Base-by-base conservation (phyloP, 371 early-diverging fungal species). In the Apophysomyces trapeziformis region DNA sequence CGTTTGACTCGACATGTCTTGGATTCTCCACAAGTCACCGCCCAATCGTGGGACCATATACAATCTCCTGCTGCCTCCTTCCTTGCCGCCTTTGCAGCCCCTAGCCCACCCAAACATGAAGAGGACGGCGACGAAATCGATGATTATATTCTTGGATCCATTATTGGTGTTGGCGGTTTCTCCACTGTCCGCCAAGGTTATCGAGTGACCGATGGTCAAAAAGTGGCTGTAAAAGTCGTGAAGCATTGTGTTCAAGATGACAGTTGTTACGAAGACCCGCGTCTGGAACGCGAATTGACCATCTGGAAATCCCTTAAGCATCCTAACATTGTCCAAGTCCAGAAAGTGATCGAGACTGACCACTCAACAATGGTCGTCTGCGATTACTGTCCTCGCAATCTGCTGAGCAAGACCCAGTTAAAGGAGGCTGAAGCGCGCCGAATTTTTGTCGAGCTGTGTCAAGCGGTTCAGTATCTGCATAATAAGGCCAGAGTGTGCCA, bases 381-480 rank as follows among this genome's bases (percentile, higher is more conserved):
- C 38, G 93, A 93, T 65, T 81, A 87, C 26, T 89, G 88, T 38
- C 54, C 78, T 1, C 91, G 93, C 18, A 69, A 13, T 32, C 58
- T 90, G 45, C 63, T 89, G 0, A 73, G 82, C 16, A 57, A 61
- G 50, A 66, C 60, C n/a, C 73, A 83, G 45, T 57, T 87, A 41
- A 44, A 70, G 5, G 88, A 90, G 69, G 63, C 63, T 16, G 63
- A 80, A 32, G 86, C 85, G 0, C 69, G 83, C 4, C 43, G 21
- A 2, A 73, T 88, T 39, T 93, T 95, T 70, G 60, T 74, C n/a
- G 92, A 95, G 71, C 60, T 95, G 5, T 77, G 85, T 7, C 74
- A 79, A 6, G 94, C 93, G 2, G 68, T 97, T 0, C 69, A 77
- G 26, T 95, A 95, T 69, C 65, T 96, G 57, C 98, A 97, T 72